Conservation (phyloP, 2,329 filamentous ascomycete species). For the Phoma herbarum region DNA sequence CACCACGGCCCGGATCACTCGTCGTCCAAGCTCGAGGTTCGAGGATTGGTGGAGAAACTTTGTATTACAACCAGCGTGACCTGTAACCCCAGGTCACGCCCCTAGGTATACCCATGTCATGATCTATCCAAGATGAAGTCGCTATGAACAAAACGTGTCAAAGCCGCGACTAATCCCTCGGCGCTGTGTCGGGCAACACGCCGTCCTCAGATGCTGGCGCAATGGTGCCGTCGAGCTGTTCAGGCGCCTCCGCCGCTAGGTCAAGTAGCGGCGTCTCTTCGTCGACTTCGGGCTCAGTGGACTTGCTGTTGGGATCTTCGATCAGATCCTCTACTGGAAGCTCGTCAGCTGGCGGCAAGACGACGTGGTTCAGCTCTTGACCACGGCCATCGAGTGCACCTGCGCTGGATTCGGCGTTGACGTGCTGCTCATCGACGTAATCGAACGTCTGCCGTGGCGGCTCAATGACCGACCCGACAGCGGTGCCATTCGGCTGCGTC, state of each 20-base stretch:
- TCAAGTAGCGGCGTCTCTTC: slow-evolving; percentile 13
- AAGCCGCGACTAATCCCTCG: neutral
- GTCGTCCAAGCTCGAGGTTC: too few relatives aligned
- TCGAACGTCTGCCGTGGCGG: neutral
- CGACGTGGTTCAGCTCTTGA: neutral
- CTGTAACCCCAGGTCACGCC: neutral
- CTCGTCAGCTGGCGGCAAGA: neutral
- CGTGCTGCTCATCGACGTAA: neutral
- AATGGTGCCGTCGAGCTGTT: slow-evolving; percentile 11
- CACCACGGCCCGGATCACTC: too few relatives aligned
- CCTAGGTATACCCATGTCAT: neutral
- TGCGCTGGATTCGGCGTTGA: neutral
- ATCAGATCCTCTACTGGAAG: slow-evolving; percentile 3
- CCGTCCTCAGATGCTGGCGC: neutral
- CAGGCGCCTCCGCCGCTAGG: slow-evolving; percentile 7
- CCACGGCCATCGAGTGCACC: neutral
- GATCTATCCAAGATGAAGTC: neutral
- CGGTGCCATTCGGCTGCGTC: neutral
- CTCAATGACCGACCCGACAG: neutral
- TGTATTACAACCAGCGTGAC: too few relatives aligned
- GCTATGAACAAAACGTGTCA: too few relatives aligned
- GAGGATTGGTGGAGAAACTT: too few relatives aligned
- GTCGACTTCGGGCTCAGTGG: neutral
- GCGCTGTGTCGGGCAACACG: neutral
- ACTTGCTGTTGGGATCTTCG: neutral